phyloP scores from a whole-genome alignment of 208 protist genomes.

The Strigomonas culicis region DNA sequence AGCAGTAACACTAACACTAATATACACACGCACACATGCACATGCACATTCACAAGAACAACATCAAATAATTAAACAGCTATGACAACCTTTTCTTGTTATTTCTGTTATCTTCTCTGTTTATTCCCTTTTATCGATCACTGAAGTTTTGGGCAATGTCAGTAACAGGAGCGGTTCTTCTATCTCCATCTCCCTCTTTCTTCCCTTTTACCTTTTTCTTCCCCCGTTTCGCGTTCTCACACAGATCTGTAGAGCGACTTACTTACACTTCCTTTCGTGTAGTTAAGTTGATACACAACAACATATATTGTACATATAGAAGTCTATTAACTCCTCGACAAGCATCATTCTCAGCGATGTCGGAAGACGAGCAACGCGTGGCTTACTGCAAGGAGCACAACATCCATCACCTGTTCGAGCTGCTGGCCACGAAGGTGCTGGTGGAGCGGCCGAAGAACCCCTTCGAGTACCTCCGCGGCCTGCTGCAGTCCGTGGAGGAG shows the following conservation, averaged over 20 bases:
- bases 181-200: not conserved
- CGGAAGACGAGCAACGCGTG: constrained; percentile 70
- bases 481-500: constrained; percentile 72
- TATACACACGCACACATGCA: not conserved
- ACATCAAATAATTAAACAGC: constrained; percentile 7
- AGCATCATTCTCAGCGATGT: constrained; percentile 16
- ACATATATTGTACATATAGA: constrained; percentile 6
- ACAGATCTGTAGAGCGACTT: no score
- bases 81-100: constrained; percentile 6
- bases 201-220: constrained; percentile 2
- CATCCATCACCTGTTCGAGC: constrained; percentile 91
- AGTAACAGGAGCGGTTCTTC: not conserved
- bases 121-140: not conserved
- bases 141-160: not conserved
- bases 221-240: constrained; percentile 4
- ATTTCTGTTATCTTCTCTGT: not conserved
- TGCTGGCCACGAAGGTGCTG: constrained; percentile 85
- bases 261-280: not conserved
- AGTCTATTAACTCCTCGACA: not conserved
- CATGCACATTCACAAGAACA: constrained; percentile 1
- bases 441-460: constrained; percentile 83
- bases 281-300: constrained; percentile 4
- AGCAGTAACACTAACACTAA: no score
- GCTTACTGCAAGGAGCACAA: constrained; percentile 87
- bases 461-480: constrained; percentile 75